Conservation (phyloP, 176 grass and related monocot species). For the Phoenix roebelenii region DNA sequence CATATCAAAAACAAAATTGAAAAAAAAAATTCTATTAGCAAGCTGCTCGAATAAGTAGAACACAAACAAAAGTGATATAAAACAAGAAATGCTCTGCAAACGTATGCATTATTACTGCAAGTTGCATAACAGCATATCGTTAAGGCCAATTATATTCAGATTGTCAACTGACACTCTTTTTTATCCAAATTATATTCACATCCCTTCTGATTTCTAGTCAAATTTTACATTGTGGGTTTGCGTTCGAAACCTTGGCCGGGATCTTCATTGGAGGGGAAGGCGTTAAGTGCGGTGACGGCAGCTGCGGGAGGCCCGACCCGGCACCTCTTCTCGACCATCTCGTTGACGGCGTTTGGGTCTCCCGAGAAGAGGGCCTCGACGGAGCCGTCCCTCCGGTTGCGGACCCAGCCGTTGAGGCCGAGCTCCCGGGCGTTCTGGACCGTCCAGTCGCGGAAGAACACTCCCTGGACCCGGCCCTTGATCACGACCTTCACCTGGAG, state of each 20-base stretch:
- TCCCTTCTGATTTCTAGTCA: too few species aligned
- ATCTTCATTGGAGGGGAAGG: constrained; percentile 45
- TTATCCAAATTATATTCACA: too few species aligned
- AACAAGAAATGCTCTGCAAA: too few species aligned
- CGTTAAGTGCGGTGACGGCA: constrained; percentile 45
- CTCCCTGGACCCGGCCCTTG: constrained; percentile 76
- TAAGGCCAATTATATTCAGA: too few species aligned
- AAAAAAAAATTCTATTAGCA: too few species aligned
- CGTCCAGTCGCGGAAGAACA: constrained; percentile 78
- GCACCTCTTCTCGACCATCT: constrained; percentile 53
- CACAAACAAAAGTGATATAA: too few species aligned
- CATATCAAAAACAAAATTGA: too few species aligned
- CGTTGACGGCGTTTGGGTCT: constrained; percentile 36
- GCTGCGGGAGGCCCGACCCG: constrained; percentile 29
- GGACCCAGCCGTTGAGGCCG: constrained; percentile 67
- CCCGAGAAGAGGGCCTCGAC: constrained; percentile 80
- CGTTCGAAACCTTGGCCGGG: constrained; percentile 45
- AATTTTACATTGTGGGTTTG: constrained; percentile 44
- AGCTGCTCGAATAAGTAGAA: too few species aligned
- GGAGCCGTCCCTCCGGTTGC: constrained; percentile 66
- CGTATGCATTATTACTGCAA: too few species aligned
- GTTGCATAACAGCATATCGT: too few species aligned
- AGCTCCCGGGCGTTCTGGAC: constrained; percentile 55
- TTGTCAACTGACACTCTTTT: too few species aligned
- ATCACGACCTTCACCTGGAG: constrained; percentile 39